Evolutionary conservation across 805 yeast genomes (phyloP), one percentile per base, ranked within the genome.

Genomic region (Teunomyces panamensis): DNA sequence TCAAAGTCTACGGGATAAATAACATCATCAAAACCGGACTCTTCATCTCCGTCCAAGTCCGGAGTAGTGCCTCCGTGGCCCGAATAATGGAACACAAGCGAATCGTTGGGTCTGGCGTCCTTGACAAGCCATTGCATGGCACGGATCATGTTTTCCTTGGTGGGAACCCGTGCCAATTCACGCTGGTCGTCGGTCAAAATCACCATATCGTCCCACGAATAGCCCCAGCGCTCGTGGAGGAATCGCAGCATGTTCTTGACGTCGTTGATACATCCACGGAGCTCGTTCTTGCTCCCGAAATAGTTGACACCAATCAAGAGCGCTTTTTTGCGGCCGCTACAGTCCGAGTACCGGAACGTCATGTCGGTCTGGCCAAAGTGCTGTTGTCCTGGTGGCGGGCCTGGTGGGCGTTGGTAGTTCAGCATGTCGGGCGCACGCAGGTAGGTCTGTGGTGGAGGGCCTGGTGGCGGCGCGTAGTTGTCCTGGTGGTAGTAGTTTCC

Each of bases 51-150:
- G 47, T 67, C 67, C 43, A 54, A 49, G 52, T 69, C 73, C 42
- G 60, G 56, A 6, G 72, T 67, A 10, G 56, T 55, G 33, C 73
- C 74, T 13, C 74, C 74, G 51, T 69, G 74, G n/a, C 74, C 74
- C 6, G 68, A 61, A 45, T 66, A 69, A 49, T 68, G 73, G 59
- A 69, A 68, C 34, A 68, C 68, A 43, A 69, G 59, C 34, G 74
- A 68, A 45, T 68, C 73, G 51, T 68, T 64, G 6, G 74, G 74
- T 30, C 63, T 51, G 11, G 74, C 74, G 42, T 65, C 71, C 44
- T 55, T 58, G 11, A 67, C 70, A 39, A 69, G 53, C 74, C 74
- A 69, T 49, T 64, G 64, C 73, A 69, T 69, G n/a, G 68, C 74
- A 29, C 72, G 53, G 28, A 64, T 45, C 24, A 69, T 62, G 51